These are phyloP conservation scores for Lophiostoma macrostomum DNA, from an alignment of 495 filamentous ascomycete genomes.

Conservation along the genomic window DNA sequence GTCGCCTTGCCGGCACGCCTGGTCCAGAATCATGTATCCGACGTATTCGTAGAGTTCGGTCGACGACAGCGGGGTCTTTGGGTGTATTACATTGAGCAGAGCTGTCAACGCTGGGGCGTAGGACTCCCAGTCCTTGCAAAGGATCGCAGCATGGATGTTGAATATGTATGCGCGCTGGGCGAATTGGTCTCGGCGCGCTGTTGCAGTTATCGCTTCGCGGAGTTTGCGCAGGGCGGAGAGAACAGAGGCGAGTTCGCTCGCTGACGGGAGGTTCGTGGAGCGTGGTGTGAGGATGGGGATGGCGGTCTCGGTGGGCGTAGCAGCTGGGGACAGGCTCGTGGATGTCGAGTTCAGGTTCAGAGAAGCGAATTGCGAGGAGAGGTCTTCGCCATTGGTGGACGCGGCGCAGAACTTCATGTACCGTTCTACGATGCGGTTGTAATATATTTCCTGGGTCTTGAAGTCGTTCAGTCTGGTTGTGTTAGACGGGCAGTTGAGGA, in stretches of 20 bases:
- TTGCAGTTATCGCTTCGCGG: constrained; percentile 79
- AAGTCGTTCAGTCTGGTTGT: constrained; percentile 67
- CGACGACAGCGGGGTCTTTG: constrained; percentile 57
- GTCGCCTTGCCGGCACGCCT: constrained; percentile 79
- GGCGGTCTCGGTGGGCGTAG: constrained; percentile 3
- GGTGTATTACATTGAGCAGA: constrained; percentile 69
- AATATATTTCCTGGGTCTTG: constrained; percentile 78
- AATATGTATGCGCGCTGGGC: constrained; percentile 55
- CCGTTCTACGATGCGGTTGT: constrained; percentile 75
- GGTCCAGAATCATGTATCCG: constrained; percentile 79
- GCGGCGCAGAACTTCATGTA: constrained; percentile 83
- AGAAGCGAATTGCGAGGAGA: constrained; percentile 70
- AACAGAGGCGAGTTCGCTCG: constrained; percentile 57
- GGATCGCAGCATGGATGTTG: constrained; percentile 76
- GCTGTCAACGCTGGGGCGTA: constrained; percentile 85
- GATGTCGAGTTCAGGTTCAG: constrained; percentile 50
- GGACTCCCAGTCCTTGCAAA: constrained; percentile 74
- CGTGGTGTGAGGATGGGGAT: constrained; percentile 18
- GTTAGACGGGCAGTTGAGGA: neutral
- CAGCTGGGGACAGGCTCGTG: constrained; percentile 17
- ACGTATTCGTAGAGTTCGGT: constrained; percentile 73
- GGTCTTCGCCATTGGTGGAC: constrained; percentile 60
- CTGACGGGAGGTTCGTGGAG: constrained; percentile 38
- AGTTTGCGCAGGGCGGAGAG: constrained; percentile 83
- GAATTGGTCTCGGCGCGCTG: constrained; percentile 59